Percentiles rank a stretch among this genome's conserved stretches.
These are phyloP conservation scores for Dunaliella primolecta DNA, from an alignment of 139 green algal species.

Conservation along the genomic window DNA sequence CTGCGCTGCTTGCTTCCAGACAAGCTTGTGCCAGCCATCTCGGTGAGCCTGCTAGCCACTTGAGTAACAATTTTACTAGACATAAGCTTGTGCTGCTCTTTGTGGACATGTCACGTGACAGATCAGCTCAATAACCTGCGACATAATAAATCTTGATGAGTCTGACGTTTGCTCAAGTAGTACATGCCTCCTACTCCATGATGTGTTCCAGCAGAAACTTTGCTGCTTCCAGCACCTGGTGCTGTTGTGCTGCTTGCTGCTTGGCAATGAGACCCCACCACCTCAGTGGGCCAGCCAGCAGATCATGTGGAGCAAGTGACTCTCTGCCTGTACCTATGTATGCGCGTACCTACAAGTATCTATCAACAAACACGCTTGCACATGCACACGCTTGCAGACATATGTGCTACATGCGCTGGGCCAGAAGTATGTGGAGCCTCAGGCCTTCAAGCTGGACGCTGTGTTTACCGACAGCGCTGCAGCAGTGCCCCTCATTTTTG, in stretches of 20 bases:
- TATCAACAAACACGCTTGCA: neutral
- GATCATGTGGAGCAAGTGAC: too few relatives aligned
- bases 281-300: slow-evolving; percentile 10
- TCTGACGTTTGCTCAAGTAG: too few relatives aligned
- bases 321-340: neutral
- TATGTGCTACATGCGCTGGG: slow-evolving; percentile 44
- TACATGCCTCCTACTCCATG: too few relatives aligned
- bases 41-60: neutral
- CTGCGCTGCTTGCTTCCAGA: slow-evolving; percentile 62
- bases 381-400: slow-evolving; percentile 4
- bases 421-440: slow-evolving; percentile 64
- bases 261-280: slow-evolving; percentile 53
- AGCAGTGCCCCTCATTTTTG: slow-evolving; percentile 63
- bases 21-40: slow-evolving; percentile 48
- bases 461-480: slow-evolving; percentile 58
- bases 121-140: too few relatives aligned
- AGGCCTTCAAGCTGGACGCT: slow-evolving; percentile 62
- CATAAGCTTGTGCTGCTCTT: too few relatives aligned
- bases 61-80: neutral
- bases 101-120: too few relatives aligned
- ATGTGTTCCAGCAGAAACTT: slow-evolving; percentile 44
- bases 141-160: too few relatives aligned
- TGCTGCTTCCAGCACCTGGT: slow-evolving; percentile 60
- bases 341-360: neutral
- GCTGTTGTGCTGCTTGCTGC: slow-evolving; percentile 55